Conservation (phyloP, 1,139 yeast species). For the Saccharomycopsis hybrid region DNA sequence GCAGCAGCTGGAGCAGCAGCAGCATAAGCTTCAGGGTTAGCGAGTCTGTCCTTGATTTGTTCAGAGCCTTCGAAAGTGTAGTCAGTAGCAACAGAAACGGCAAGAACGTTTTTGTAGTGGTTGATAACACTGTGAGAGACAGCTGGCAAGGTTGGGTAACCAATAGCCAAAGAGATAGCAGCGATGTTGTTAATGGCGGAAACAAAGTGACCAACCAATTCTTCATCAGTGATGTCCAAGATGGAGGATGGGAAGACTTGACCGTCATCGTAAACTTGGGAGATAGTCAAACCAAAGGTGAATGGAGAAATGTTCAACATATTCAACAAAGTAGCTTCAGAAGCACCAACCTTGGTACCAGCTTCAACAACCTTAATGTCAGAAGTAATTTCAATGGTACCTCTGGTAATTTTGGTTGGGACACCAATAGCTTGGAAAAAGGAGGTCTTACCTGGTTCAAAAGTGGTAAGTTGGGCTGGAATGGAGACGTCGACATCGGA, state of each 20-base stretch:
- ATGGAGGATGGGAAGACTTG: conserved; percentile 95
- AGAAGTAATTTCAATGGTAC: conserved; percentile 98
- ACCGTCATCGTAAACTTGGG: conserved; percentile 97
- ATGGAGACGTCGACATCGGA: conserved; percentile 97
- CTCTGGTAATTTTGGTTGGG: conserved; percentile 99
- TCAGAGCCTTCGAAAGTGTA: conserved; percentile 99
- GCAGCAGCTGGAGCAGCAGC: conserved; percentile 88
- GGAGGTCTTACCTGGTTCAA: conserved; percentile 99
- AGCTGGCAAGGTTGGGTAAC: conserved; percentile 99
- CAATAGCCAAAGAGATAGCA: conserved; percentile 92
- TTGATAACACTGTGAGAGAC: conserved; percentile 98
- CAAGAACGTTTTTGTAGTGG: conserved; percentile 98
- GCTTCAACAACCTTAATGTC: conserved; percentile 93
- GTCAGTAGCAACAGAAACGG: conserved; percentile 97
- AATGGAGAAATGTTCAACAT: conserved; percentile 99
- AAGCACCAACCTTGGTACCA: conserved; percentile 91
- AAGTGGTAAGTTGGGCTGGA: conserved; percentile 99
- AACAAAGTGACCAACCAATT: conserved; percentile 87
- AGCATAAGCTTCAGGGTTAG: conserved; percentile 99
- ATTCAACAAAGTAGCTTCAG: conserved; percentile 98
- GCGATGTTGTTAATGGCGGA: conserved; percentile 92
- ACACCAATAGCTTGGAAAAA: conserved; percentile 99
- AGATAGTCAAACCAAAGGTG: conserved; percentile 96
- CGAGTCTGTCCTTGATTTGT: conserved; percentile 98
- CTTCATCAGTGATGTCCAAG: conserved; percentile 98